A percentile compares a stretch with the other conserved stretches of the same genome.
Conservation (phyloP, 2,329 filamentous ascomycete genomes). For the Neopestalotiopsis sp. region DNA sequence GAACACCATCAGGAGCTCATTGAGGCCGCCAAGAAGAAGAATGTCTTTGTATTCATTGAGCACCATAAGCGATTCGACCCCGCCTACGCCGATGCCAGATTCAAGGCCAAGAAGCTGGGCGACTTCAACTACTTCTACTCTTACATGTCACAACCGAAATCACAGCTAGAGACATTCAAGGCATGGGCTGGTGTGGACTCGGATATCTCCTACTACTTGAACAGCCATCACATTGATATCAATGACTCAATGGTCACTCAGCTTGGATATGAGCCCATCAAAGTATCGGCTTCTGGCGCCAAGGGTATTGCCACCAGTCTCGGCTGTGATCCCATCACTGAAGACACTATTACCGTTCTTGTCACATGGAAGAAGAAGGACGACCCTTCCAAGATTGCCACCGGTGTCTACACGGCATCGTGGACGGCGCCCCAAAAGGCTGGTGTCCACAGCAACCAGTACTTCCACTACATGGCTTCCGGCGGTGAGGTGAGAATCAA, state of each 20-base stretch:
- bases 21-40: conserved; percentile 71
- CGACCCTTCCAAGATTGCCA: conserved; percentile 73
- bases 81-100: conserved; percentile 85
- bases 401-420: conserved; percentile 89
- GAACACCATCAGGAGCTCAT: conserved; percentile 80
- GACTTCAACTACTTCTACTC: conserved; percentile 99
- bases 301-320: conserved; percentile 79
- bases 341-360: conserved; percentile 91
- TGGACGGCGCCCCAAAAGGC: conserved; percentile 94
- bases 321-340: conserved; percentile 80
- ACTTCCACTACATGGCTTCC: conserved; percentile 91
- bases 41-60: conserved; percentile 91
- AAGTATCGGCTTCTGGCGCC: conserved; percentile 78
- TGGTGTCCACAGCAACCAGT: conserved; percentile 93
- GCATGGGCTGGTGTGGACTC: conserved; percentile 91
- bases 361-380: conserved; percentile 84
- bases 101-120: conserved; percentile 76
- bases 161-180: conserved; percentile 91
- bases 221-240: conserved; percentile 92
- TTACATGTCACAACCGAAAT: conserved; percentile 95
- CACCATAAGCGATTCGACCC: conserved; percentile 98
- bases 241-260: conserved; percentile 87
- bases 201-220: conserved; percentile 95
- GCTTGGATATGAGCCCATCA: conserved; percentile 74
- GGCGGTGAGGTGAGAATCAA: conserved; percentile 87